Conservation (phyloP, 345 rosid genomes). For the Anacardium occidentale region DNA sequence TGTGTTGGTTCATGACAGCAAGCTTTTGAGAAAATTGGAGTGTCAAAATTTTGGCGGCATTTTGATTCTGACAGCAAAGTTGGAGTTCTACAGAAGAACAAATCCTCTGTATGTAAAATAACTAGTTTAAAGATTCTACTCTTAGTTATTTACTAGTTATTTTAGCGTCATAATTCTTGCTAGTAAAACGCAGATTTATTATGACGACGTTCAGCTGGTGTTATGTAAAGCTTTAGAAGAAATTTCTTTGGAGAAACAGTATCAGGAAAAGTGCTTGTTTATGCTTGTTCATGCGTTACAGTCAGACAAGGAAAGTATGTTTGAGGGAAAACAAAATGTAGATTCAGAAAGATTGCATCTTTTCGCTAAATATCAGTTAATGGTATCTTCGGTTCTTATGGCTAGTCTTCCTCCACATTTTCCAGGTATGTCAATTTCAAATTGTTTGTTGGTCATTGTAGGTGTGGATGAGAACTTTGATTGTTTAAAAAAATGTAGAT, state of each 20-base stretch:
- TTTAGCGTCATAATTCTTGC: constrained; percentile 6
- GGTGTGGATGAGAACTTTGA: not conserved
- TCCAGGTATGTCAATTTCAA: constrained; percentile 49
- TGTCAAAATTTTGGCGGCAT: constrained; percentile 65
- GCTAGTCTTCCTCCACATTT: constrained; percentile 83
- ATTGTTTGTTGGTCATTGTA: constrained; percentile 8
- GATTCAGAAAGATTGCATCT: constrained; percentile 48
- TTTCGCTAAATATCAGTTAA: constrained; percentile 60
- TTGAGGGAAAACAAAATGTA: constrained; percentile 28
- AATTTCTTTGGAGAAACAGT: constrained; percentile 49
- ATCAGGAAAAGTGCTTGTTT: constrained; percentile 73
- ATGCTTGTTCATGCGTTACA: constrained; percentile 59
- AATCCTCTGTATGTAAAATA: constrained; percentile 35
- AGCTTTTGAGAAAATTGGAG: constrained; percentile 56
- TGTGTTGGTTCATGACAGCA: constrained; percentile 41
- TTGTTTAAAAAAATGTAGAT: not conserved
- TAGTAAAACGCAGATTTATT: constrained; percentile 35
- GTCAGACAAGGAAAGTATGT: constrained; percentile 36
- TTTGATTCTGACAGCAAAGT: constrained; percentile 52
- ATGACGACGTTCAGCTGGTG: constrained; percentile 55
- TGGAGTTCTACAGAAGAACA: constrained; percentile 28
- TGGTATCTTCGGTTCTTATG: constrained; percentile 80
- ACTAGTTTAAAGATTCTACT: constrained; percentile 7
- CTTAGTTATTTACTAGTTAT: not conserved
- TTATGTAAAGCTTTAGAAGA: constrained; percentile 70